Percentiles rank a stretch among this genome's conserved stretches.
Conservation (phyloP, 2,329 filamentous ascomycete species). For the Fusarium pininemorale region DNA sequence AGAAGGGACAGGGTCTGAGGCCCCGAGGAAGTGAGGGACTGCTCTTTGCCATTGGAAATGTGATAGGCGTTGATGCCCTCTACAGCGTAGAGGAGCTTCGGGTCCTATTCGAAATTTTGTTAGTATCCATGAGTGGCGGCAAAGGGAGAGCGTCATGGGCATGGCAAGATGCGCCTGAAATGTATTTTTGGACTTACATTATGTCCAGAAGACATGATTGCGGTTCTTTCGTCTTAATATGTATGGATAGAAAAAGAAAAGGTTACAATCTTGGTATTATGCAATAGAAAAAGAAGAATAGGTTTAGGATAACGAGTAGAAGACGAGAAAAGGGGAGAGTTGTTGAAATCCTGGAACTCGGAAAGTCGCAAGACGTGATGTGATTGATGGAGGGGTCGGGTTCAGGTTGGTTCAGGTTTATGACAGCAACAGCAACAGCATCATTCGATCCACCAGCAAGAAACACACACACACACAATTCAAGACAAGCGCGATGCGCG, state of each 20-base stretch:
- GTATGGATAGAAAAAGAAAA: neutral
- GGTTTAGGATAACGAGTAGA: conserved; percentile 12
- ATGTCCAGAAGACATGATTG: conserved; percentile 45
- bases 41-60: conserved; percentile 86
- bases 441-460: conserved; percentile 18
- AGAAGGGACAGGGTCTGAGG: conserved; percentile 91
- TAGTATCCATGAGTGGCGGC: conserved; percentile 4
- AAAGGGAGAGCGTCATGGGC: conserved; percentile 17
- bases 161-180: conserved; percentile 15
- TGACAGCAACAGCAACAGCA: conserved; percentile 13
- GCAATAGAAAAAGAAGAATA: neutral
- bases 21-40: conserved; percentile 82
- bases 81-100: conserved; percentile 75
- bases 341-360: conserved; percentile 30
- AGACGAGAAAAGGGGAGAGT: conserved; percentile 10
- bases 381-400: conserved; percentile 33
- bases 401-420: conserved; percentile 10
- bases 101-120: conserved; percentile 54
- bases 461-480: neutral
- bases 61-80: conserved; percentile 92
- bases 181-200: conserved; percentile 40
- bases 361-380: conserved; percentile 28
- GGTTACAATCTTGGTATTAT: neutral
- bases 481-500: conserved; percentile 39
- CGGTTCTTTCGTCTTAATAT: neutral